Evolutionary conservation across 108 stramenopile genomes (phyloP), one percentile per base, ranked within the genome.

Genomic region (Cyclotella distinguenda): DNA sequence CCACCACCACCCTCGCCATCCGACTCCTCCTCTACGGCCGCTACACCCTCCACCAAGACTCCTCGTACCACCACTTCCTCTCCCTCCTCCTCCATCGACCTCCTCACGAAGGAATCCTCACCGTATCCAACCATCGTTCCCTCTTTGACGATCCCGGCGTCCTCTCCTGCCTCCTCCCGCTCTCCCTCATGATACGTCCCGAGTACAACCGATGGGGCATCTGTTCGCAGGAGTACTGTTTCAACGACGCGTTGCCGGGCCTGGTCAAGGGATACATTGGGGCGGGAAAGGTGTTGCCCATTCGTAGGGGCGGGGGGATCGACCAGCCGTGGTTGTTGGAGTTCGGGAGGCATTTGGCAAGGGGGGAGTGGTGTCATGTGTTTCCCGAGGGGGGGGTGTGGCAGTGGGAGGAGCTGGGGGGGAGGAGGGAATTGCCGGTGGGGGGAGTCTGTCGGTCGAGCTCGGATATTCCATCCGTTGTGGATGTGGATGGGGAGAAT

Each of bases 351-450:
- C 74, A 80, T 40, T 56, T 84, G 58, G 71, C 77, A 13, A 44
- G 36, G 13, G 88, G 88, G 38, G 82, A 84, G 34, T 89, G 88
- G 88, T 68, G 79, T 57, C 86, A 89, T 66, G 40, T 86, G 13
- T 89, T 86, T 39, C 88, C 88, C 9, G 88, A 86, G 70, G 88
- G 81, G 0, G 78, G 84, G 13, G 85, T 84, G 1, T 86, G 82
- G 70, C 88, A 90, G 58, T 77, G 72, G 56, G 64, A 79, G 6
- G 81, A 72, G 15, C 43, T 82, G 34, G 74, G 80, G 11, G 79
- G 79, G n/a, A 45, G 79, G 26, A 50, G 79, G 34, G 11, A 43
- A 62, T 39, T 58, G 45, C 46, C 62, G 0, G 21, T 31, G 73
- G 28, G 74, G 77, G 5, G 2, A 31, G 50, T 32, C 19, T 52